phyloP scores from a whole-genome alignment of 805 yeast genomes.

The Kluyveromyces lactis region DNA sequence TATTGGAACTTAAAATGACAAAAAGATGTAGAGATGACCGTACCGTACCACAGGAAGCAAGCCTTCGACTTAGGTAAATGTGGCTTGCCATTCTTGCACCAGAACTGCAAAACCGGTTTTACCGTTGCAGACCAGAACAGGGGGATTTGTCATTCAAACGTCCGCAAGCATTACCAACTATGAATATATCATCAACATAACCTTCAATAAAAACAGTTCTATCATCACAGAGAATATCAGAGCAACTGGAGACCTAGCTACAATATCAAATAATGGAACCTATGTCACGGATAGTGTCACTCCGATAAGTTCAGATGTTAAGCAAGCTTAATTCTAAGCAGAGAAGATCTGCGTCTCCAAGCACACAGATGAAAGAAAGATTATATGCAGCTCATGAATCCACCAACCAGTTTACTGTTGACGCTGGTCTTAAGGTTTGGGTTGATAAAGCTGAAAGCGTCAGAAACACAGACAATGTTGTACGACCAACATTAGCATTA shows the following conservation, averaged over 20 bases:
- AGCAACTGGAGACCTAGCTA: conserved; percentile 81
- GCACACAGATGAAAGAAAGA: conserved; percentile 61
- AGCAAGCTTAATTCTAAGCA: conserved; percentile 68
- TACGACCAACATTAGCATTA: conserved; percentile 76
- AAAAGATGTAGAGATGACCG: conserved; percentile 89
- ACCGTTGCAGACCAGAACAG: conserved; percentile 68
- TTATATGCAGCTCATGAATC: conserved; percentile 77
- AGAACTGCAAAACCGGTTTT: conserved; percentile 63
- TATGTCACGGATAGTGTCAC: conserved; percentile 62
- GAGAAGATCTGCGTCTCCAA: conserved; percentile 79
- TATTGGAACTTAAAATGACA: no score
- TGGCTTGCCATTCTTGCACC: conserved; percentile 72
- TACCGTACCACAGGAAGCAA: conserved; percentile 79
- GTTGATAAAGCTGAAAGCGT: conserved; percentile 59
- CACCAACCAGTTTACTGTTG: conserved; percentile 71
- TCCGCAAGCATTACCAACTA: conserved; percentile 81
- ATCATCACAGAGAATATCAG: conserved; percentile 68
- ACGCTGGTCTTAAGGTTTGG: conserved; percentile 66
- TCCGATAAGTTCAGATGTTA: conserved; percentile 62
- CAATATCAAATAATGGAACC: conserved; percentile 72
- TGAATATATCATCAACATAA: conserved; percentile 65
- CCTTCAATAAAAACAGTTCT: conserved; percentile 73
- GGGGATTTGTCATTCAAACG: conserved; percentile 72
- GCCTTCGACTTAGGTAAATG: conserved; percentile 82
- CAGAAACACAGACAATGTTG: conserved; percentile 67